Base-by-base conservation (phyloP, 1,284 basidiomycete genomes). In the Trametes sp. region DNA sequence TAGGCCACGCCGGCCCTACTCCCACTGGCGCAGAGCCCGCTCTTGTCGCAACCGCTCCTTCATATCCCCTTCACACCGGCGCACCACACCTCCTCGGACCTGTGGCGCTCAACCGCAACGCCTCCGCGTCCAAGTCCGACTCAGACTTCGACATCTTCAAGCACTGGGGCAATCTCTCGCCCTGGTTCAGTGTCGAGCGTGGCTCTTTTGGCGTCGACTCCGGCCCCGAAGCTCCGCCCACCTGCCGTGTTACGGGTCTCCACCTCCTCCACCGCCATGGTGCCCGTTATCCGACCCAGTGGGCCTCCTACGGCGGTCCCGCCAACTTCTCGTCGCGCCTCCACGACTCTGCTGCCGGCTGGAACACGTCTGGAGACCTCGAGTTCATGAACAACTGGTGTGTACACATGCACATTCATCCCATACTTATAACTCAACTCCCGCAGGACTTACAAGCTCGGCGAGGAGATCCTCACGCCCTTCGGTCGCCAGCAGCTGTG, bases 11-110 rank as follows among this genome's bases (percentile, higher is more conserved):
- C 14, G 94, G 94, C 10, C 85, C 83, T 11, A 96, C 94, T 1
- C 92, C 92, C 0, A 96, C 94, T 0, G 94, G 94, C 13, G 88
- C 85, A 13, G 94, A 96, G 76, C 81, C 94, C 2, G 93, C 82
- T 1, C 79, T 95, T 24, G 83, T 95, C 21, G 84, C 82, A 5
- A 95, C 94, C 1, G 94, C 92, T 0, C 91, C 93, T 7, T 78
- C 83, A 8, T 89, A 92, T 64, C 93, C 93, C 10, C 73, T 89
- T 14, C 89, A 94, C 66, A 87, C 87, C 1, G 89, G 86, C 13
- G 86, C 89, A 16, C 81, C 88, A 0, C 84, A 89, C 49, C 84
- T 95, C 44, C 79, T 93, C 21, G 76, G 75, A 21, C 87, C 87
- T 0, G 53, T 64, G 21, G 53, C 60, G 49, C 71, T 73, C 49